These are phyloP conservation scores for Excoecaria agallocha DNA, from an alignment of 345 rosid genomes.

Conservation along the genomic window DNA sequence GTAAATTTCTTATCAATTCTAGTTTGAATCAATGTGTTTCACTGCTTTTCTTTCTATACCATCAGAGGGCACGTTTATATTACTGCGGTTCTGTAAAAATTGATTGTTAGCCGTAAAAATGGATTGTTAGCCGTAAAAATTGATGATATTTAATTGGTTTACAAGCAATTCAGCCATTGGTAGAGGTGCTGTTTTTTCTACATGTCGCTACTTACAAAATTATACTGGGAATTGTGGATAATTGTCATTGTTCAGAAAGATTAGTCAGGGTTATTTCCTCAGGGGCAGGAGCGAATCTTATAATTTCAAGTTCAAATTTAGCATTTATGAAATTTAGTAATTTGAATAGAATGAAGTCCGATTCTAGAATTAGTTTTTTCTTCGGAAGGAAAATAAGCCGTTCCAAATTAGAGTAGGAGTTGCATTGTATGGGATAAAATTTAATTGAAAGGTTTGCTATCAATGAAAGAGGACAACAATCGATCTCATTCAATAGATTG, in stretches of 20 bases:
- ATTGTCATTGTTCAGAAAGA: background rate
- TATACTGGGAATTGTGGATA: background rate
- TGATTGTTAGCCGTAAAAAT: background rate
- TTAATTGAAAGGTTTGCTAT: background rate
- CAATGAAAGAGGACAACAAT: background rate
- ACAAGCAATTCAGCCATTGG: background rate
- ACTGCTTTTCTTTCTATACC: background rate
- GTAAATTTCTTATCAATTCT: conserved; percentile 1
- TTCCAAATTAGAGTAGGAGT: background rate
- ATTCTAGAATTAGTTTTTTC: background rate
- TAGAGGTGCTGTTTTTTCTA: conserved; percentile 11
- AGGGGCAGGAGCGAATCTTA: background rate
- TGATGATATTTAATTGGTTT: background rate
- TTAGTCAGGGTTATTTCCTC: conserved; percentile 6
- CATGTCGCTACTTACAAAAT: conserved; percentile 15
- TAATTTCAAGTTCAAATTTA: background rate
- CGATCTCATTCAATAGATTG: background rate
- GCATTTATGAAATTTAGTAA: background rate
- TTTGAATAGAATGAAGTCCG: background rate
- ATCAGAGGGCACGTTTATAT: background rate
- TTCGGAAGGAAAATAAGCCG: background rate
- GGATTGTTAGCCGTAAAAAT: background rate
- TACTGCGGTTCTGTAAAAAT: background rate
- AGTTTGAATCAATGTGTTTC: conserved; percentile 14
- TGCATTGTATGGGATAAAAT: background rate